Base-by-base conservation (phyloP, 2,329 filamentous ascomycete genomes). In the Claviceps quebecensis region DNA sequence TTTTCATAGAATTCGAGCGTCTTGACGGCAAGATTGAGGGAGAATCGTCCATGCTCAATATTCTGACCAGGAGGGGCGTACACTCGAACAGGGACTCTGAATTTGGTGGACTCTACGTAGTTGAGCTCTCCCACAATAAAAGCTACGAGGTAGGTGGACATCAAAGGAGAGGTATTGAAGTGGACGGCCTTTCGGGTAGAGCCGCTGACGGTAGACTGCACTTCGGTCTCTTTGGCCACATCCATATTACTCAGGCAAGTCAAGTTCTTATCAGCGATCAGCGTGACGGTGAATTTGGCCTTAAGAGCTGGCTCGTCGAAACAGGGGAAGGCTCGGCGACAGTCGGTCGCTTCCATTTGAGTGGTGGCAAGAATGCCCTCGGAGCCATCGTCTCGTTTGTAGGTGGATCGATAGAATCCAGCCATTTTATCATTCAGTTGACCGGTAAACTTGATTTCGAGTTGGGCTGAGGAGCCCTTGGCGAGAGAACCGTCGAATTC, bases 191-290 rank as follows among this genome's bases (percentile, higher is more conserved):
- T 72, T 59, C 76, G 73, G 4, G 84, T 86, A 53, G 79, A 70
- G 7, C 54, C 57, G 17, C 49, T 54, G 16, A 55, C 56, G 44
- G 55, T 52, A 45, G 59, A 60, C 48, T 54, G 54, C 2, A 93
- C 74, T 52, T 87, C 81, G 41, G 81, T 81, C 72, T 94, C 86
- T 5, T 81, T 83, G 37, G 82, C 85, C 51, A 93, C 87, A 64
- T 96, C 88, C 91, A 97, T 97, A 71, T 97, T 97, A 71, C 89
- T 94, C 64, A 97, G 69, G 64, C 91, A 96, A 13, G 90, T 95
- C 70, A 95, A 71, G 61, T 87, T 75, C 72, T 94, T 87, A 68
- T 96, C 90, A 5, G 91, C 89, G 60, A 97, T 77, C 59, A 97
- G 76, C 0, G 90, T 95, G 56, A 96, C 81, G 34, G 87, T 91